Evolutionary conservation across 306 rosid species (phyloP).

Genomic region (Gleditsia sinensis): DNA sequence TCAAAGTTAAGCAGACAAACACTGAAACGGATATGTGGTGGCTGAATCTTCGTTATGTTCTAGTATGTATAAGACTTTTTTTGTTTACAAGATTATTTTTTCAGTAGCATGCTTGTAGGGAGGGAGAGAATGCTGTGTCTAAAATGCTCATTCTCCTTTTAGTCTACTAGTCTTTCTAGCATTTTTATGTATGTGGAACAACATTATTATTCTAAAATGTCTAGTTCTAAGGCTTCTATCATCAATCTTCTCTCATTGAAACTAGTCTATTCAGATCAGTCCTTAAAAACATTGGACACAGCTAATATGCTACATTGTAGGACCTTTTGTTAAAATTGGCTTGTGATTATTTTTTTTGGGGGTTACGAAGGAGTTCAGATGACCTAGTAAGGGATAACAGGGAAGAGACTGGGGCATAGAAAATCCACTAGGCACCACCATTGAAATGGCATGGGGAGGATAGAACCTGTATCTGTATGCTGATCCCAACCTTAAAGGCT

Average conservation of each 20-base stretch:
- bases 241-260: background rate
- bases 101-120: background rate
- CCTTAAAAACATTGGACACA: background rate
- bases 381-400: background rate
- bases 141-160: background rate
- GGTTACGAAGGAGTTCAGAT: too few relatives aligned
- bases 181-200: slow-evolving; percentile 6
- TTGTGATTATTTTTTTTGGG: background rate
- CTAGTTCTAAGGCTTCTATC: background rate
- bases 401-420: background rate
- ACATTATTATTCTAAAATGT: slow-evolving; percentile 12
- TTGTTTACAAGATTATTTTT: slow-evolving; percentile 12
- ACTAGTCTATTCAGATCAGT: background rate
- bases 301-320: background rate
- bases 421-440: background rate
- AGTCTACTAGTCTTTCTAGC: background rate
- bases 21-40: slow-evolving; percentile 63
- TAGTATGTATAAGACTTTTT: slow-evolving; percentile 51
- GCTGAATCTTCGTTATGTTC: slow-evolving; percentile 77
- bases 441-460: background rate
- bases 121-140: background rate
- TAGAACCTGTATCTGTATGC: background rate
- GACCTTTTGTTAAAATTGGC: slow-evolving; percentile 14
- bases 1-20: slow-evolving; percentile 42
- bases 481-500: background rate